Conservation (phyloP, 1,284 basidiomycete species). For the Trichosporon asahii region DNA sequence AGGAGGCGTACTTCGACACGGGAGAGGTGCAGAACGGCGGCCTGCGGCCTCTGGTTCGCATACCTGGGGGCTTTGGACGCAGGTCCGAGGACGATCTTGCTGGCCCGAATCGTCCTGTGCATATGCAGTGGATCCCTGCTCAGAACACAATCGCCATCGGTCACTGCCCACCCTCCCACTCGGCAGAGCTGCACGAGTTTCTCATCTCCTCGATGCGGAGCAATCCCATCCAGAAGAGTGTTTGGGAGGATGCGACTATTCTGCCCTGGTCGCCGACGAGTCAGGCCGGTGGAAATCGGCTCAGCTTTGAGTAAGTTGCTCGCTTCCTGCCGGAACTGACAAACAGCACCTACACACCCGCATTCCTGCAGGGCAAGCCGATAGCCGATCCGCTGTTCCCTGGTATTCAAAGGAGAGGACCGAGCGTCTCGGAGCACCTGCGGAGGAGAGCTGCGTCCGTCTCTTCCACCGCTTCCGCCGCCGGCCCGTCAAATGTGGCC, state of each 20-base stretch:
- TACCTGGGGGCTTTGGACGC: not conserved
- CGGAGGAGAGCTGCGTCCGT: not conserved
- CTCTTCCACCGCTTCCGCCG: not conserved
- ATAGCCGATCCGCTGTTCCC: constrained; percentile 8
- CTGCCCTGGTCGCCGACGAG: constrained; percentile 9
- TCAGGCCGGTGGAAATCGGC: not conserved
- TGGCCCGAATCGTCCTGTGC: not conserved
- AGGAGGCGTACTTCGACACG: not conserved
- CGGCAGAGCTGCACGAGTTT: constrained; percentile 8
- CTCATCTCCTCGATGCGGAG: constrained; percentile 24
- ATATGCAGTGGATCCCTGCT: not conserved
- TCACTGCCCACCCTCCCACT: not conserved
- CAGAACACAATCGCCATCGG: not conserved
- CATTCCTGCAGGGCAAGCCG: not conserved
- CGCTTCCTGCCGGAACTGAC: not conserved
- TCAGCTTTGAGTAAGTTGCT: not conserved
- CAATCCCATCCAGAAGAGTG: constrained; percentile 15
- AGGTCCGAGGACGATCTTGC: not conserved
- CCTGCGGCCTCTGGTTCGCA: not conserved
- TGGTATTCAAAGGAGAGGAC: not conserved
- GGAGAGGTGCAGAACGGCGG: not conserved
- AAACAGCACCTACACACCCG: not conserved
- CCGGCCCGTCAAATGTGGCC: not conserved
- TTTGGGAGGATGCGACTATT: constrained; percentile 27
- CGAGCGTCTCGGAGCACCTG: not conserved